Evolutionary conservation across 129 eudicot species (phyloP), one percentile per base, ranked within the genome.

Genomic region (Pittosporum tobira): DNA sequence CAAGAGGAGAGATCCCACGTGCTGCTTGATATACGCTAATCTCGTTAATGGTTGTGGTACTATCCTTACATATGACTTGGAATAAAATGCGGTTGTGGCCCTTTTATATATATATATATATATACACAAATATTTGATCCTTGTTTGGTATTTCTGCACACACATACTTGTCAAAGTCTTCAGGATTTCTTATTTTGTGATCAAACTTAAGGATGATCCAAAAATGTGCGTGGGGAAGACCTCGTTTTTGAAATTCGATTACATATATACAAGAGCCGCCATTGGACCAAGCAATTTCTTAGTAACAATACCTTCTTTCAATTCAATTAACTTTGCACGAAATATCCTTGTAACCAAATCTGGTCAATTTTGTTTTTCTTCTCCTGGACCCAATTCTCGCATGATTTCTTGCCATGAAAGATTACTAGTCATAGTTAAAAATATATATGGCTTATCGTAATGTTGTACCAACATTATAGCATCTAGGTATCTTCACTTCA

Each of bases 221-320:
- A 16, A 62, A 27, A 47, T 62, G 67, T 5, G 43, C 43, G 9
- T 37, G 43, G 1, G 64, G 65, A 1, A 63, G 29, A 0, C 76
- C 65, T 22, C 60, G 30, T 59, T 64, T 71, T 20, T 71, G 66
- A 19, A 71, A 71, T 47, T 71, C 70, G 0, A 44, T 19, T 0
- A 71, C 70, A 55, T 44, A 49, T 2, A 30, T 2, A 30, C 19
- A 19, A 25, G 4, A 1, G 64, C 62, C 1, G 63, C 58, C 2
- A 47, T 50, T 4, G 22, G 38, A 0, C 69, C 57, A 62, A 70
- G 62, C 0, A 61, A 6, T 29, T 51, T 6, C 30, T 53, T 53
- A 10, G 52, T 50, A 1, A 61, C 2, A 1, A 70, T 31, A 0
- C 26, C 9, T 0, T 53, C 22, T 24, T 62, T 53, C 22, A 70